Evolutionary conservation across 352 stramenopile species (phyloP).

Genomic region (Phytophthora pisi): DNA sequence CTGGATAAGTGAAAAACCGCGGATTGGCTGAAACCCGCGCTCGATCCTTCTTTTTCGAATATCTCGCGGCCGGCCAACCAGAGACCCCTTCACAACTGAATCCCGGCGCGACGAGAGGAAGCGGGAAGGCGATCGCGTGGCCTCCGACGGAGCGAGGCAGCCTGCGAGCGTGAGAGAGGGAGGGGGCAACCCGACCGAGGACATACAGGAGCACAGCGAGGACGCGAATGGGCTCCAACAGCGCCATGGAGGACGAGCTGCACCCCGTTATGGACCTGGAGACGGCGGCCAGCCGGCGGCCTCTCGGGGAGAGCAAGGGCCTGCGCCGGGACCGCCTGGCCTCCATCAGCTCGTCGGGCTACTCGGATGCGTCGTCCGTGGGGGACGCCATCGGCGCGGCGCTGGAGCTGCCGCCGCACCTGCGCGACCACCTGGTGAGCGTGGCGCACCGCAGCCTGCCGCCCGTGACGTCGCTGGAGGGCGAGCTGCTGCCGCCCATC

Average conservation of each 20-base stretch:
- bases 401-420: slow-evolving; percentile 57
- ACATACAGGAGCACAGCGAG: not conserved
- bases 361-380: slow-evolving; percentile 47
- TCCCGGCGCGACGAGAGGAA: slow-evolving; percentile 21
- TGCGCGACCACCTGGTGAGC: slow-evolving; percentile 64
- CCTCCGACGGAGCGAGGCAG: slow-evolving; percentile 15
- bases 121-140: not conserved
- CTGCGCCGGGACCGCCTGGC: slow-evolving; percentile 41
- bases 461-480: slow-evolving; percentile 40
- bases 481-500: slow-evolving; percentile 66
- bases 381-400: slow-evolving; percentile 36
- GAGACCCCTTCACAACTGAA: slow-evolving; percentile 36
- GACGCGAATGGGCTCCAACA: slow-evolving; percentile 46
- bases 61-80: slow-evolving; percentile 18
- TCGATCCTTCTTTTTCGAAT: slow-evolving; percentile 39
- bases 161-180: not conserved
- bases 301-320: slow-evolving; percentile 38
- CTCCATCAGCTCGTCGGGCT: slow-evolving; percentile 46
- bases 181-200: not conserved
- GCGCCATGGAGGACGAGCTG: slow-evolving; percentile 53
- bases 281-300: slow-evolving; percentile 34
- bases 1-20: slow-evolving; percentile 15
- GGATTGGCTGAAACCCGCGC: slow-evolving; percentile 21
- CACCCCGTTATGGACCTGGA: slow-evolving; percentile 53
- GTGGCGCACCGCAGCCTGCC: slow-evolving; percentile 40